Percentiles rank a stretch among this genome's conserved stretches.
Evolutionary conservation across 805 yeast species (phyloP).

Genomic region (Geotrichum ghanense): DNA sequence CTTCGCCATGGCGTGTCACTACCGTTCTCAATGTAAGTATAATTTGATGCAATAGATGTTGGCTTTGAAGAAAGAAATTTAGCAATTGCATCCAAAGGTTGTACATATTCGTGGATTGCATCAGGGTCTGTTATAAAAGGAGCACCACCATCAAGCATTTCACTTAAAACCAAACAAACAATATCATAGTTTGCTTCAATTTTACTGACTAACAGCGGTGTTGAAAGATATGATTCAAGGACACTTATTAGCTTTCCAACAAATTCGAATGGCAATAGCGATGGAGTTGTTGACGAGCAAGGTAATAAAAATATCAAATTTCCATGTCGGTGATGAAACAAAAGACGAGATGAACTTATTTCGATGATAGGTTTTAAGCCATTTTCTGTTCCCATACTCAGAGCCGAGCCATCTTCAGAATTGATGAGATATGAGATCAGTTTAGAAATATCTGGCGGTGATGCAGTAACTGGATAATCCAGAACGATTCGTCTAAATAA

Average conservation of each 20-base stretch:
- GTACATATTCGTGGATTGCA: slow-evolving; percentile 56
- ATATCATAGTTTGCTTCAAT: slow-evolving; percentile 63
- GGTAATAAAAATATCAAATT: slow-evolving; percentile 21
- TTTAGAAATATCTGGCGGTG: slow-evolving; percentile 25
- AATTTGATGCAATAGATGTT: slow-evolving; percentile 14
- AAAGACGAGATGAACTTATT: slow-evolving; percentile 20
- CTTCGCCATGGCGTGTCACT: slow-evolving; percentile 64
- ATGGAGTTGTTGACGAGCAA: slow-evolving; percentile 29
- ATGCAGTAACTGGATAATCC: slow-evolving; percentile 27
- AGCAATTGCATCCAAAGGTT: slow-evolving; percentile 45
- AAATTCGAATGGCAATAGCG: slow-evolving; percentile 45
- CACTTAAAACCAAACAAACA: slow-evolving; percentile 57
- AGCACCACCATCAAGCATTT: slow-evolving; percentile 65
- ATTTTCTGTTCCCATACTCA: slow-evolving; percentile 2
- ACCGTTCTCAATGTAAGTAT: slow-evolving; percentile 16
- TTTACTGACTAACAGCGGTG: slow-evolving; percentile 43
- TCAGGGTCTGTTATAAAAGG: slow-evolving; percentile 68
- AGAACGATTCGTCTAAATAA: slow-evolving; percentile 25
- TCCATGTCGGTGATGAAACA: slow-evolving; percentile 19
- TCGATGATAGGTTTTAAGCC: slow-evolving; percentile 12
- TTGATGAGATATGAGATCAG: slow-evolving; percentile 16
- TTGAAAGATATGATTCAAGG: slow-evolving; percentile 47
- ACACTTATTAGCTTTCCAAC: slow-evolving; percentile 38
- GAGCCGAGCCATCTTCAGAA: slow-evolving; percentile 10
- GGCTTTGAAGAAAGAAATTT: slow-evolving; percentile 34